These are phyloP conservation scores for Gossypium mustelinum DNA, from an alignment of 345 rosid species.

Conservation along the genomic window DNA sequence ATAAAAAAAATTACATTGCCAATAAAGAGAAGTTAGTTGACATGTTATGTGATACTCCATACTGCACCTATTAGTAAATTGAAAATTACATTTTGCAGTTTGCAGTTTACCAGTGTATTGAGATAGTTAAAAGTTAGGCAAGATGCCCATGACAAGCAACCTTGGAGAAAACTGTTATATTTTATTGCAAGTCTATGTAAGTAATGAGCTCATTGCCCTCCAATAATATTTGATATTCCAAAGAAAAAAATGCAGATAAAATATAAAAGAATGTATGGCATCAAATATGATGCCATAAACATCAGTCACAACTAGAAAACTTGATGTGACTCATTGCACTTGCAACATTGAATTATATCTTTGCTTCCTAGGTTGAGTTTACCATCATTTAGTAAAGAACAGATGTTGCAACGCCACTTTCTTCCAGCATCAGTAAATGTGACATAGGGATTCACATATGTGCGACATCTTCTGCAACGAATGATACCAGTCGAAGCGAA, in stretches of 20 bases:
- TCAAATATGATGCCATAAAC: background rate
- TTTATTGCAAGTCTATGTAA: background rate
- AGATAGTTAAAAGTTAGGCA: background rate
- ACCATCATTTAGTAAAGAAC: conserved; percentile 94
- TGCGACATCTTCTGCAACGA: conserved; percentile 98
- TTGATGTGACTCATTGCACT: background rate
- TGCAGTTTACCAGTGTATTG: background rate
- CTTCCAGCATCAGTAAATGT: conserved; percentile 93
- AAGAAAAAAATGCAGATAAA: background rate
- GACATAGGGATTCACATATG: conserved; percentile 93
- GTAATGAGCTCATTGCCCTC: background rate
- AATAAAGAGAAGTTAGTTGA: background rate
- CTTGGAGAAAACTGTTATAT: background rate
- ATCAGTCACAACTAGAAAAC: conserved; percentile 1
- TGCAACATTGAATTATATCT: conserved; percentile 1
- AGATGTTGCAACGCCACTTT: conserved; percentile 99
- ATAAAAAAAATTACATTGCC: background rate
- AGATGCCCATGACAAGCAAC: conserved; percentile 5
- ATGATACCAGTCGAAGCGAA: conserved; percentile 81
- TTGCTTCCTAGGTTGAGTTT: conserved; percentile 21
- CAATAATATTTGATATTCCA: background rate
- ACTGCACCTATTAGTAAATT: background rate
- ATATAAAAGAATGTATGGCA: background rate
- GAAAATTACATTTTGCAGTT: background rate
- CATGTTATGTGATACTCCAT: background rate